Conservation (phyloP, 75 land plant genomes). For the Larix kaempferi region DNA sequence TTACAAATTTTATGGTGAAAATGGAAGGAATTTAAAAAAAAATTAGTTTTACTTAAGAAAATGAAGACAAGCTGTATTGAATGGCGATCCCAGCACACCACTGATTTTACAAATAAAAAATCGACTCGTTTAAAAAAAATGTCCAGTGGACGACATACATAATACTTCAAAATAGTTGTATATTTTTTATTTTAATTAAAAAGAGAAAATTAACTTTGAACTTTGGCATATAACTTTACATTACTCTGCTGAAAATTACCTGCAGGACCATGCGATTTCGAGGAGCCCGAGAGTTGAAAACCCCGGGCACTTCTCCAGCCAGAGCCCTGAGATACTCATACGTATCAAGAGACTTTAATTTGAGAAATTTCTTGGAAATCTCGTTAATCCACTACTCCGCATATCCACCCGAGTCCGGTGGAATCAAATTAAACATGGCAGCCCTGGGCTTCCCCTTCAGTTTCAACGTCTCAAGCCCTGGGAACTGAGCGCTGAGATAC, state of each 20-base stretch:
- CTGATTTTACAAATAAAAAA: too few relatives aligned
- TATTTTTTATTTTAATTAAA: too few relatives aligned
- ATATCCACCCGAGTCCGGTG: constrained; percentile 84
- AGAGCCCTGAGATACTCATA: constrained; percentile 57
- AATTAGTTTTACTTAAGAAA: too few relatives aligned
- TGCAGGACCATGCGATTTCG: constrained; percentile 58
- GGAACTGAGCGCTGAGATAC: constrained; percentile 55
- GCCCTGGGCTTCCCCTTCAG: constrained; percentile 94
- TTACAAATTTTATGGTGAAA: too few relatives aligned
- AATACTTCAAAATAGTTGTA: too few relatives aligned
- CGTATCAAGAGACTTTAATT: constrained; percentile 48
- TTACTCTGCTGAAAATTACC: constrained; percentile 27
- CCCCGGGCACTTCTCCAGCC: constrained; percentile 69
- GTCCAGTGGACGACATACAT: too few relatives aligned
- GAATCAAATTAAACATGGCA: constrained; percentile 76
- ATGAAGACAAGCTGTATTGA: too few relatives aligned
- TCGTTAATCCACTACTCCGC: constrained; percentile 70
- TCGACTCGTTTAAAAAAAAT: too few relatives aligned
- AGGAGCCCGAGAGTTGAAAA: constrained; percentile 69
- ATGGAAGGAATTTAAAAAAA: too few relatives aligned
- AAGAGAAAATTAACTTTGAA: too few relatives aligned
- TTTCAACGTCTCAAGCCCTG: constrained; percentile 52
- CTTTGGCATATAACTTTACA: too few relatives aligned
- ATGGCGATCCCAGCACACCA: too few relatives aligned
- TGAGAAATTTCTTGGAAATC: constrained; percentile 31